A percentile compares a stretch with the other conserved stretches of the same genome.
phyloP scores from a whole-genome alignment of 192 early-diverging fungal genomes.

The Entrophospora sp. region DNA sequence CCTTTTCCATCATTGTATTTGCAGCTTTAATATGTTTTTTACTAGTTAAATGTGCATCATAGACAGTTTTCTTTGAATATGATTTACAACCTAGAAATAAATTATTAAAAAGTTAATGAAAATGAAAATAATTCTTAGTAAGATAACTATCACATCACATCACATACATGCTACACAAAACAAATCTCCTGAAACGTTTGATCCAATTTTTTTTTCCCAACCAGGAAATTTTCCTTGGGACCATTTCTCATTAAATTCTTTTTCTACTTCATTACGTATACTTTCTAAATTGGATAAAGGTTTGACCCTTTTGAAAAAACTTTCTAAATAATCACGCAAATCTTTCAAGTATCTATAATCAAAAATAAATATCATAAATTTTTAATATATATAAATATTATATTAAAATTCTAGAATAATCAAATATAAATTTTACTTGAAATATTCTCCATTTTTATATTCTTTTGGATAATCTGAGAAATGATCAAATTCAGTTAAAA shows the following conservation, averaged over 20 bases:
- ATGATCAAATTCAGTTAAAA: conserved; percentile 57
- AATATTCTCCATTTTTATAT: conserved; percentile 53
- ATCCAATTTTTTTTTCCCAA: conserved; percentile 46
- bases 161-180: conserved; percentile 64
- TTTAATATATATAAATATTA: background rate
- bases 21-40: conserved; percentile 88
- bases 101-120: no score
- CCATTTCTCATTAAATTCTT: conserved; percentile 62
- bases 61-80: conserved; percentile 80
- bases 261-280: conserved; percentile 37
- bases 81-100: conserved; percentile 67
- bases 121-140: no score
- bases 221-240: conserved; percentile 41
- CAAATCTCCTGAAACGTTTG: conserved; percentile 36
- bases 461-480: conserved; percentile 46
- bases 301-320: conserved; percentile 62
- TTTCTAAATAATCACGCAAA: conserved; percentile 60
- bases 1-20: conserved; percentile 32
- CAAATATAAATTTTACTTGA: conserved; percentile 36
- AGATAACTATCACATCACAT: background rate
- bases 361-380: background rate
- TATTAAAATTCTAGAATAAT: background rate
- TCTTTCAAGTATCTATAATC: conserved; percentile 49
- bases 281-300: conserved; percentile 65
- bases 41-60: conserved; percentile 73